Base-by-base conservation (phyloP, 2,329 filamentous ascomycete genomes). In the Apiospora saccharicola region DNA sequence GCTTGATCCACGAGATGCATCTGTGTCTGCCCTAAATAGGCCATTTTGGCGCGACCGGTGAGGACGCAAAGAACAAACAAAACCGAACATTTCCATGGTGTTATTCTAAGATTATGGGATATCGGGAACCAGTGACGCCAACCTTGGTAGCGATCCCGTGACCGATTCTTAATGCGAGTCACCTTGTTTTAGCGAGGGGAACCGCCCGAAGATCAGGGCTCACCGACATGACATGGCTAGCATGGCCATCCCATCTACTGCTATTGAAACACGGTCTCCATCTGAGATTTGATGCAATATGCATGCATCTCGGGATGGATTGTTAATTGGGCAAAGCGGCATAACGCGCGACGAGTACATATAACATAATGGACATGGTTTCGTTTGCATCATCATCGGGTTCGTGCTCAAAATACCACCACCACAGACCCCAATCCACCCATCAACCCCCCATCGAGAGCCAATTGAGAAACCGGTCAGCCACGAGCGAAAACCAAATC, bases 91-190 rank as follows among this genome's bases (percentile, higher is more conserved):
- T 10, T 41, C 37, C 37, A 10, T 10, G 37, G 37, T 41, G 37
- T 41, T 10, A 7, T 41, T 10, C 37, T n/a, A n/a, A n/a, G n/a
- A n/a, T n/a, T n/a, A n/a, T n/a, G n/a, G n/a, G n/a, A n/a, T n/a
- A n/a, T n/a, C n/a, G n/a, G n/a, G n/a, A n/a, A n/a, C n/a, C n/a
- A n/a, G n/a, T n/a, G 16, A 34, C 19, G 16, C 8, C 7, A 37
- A n/a, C n/a, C 57, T 64, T 64, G 57, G 57, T 64, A 64, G 34
- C 57, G 57, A n/a, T 64, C 57, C 57, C 57, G 57, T 64, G 57
- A 64, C 57, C 13, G 19, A 24, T 64, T 64, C 10, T 64, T 13
- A 10, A 64, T 64, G 57, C 57, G 34, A n/a, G 57, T 64, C 34
- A 30, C 26, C 10, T 64, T 22, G 57, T 24, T 41, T 64, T 64